Evolutionary conservation across 1,284 basidiomycete species (phyloP).

Genomic region (Leccinum cinnamomeum): DNA sequence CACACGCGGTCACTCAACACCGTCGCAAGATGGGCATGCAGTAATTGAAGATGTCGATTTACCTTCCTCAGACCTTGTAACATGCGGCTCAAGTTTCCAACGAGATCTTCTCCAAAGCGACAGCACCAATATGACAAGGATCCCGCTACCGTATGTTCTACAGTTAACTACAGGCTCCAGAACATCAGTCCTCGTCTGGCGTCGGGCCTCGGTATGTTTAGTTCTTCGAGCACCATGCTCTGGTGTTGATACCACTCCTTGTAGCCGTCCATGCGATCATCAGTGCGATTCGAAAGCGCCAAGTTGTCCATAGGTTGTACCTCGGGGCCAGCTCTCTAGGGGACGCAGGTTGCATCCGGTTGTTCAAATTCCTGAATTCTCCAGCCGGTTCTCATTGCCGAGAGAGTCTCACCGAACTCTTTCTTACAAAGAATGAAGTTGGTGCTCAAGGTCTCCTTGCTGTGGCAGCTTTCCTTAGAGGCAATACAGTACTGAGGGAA

Average conservation of each 20-base stretch:
- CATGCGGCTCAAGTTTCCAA: slow-evolving; percentile 31
- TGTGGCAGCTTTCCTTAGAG: slow-evolving; percentile 51
- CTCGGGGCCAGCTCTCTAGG: slow-evolving; percentile 34
- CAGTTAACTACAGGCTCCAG: slow-evolving; percentile 24
- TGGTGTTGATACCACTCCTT: not conserved
- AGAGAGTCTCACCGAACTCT: slow-evolving; percentile 50
- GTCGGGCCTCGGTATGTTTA: slow-evolving; percentile 26
- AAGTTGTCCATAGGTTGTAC: slow-evolving; percentile 32
- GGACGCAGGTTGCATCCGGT: slow-evolving; percentile 53
- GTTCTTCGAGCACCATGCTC: not conserved
- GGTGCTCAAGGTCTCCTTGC: slow-evolving; percentile 54
- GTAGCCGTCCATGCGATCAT: slow-evolving; percentile 30
- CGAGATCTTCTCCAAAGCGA: slow-evolving; percentile 25
- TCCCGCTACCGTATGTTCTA: slow-evolving; percentile 34
- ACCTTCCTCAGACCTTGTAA: not conserved
- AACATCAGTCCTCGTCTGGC: slow-evolving; percentile 33
- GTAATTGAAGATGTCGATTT: not conserved
- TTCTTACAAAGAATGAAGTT: slow-evolving; percentile 57
- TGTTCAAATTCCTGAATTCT: slow-evolving; percentile 58
- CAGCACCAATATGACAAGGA: slow-evolving; percentile 29
- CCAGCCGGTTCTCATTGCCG: slow-evolving; percentile 44
- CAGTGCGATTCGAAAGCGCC: slow-evolving; percentile 30
- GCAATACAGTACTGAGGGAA: slow-evolving; percentile 47
- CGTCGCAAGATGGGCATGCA: slow-evolving; percentile 1
- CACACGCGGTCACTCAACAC: slow-evolving; percentile 22